Conservation (phyloP, 2,329 filamentous ascomycete species). For the Colletotrichum magnum region DNA sequence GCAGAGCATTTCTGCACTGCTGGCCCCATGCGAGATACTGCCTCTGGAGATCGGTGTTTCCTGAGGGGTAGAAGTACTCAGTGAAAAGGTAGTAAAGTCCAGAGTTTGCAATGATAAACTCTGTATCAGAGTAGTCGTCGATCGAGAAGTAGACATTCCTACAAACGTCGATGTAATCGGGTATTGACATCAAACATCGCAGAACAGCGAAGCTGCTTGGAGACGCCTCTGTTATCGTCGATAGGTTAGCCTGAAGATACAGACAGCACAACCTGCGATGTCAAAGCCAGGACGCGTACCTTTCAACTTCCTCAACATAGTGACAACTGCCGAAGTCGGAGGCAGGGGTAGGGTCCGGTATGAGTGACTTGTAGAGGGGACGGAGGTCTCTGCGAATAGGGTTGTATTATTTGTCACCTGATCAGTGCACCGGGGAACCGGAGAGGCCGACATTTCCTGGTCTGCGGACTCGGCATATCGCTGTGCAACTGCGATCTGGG, state of each 20-base stretch:
- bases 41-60: not conserved
- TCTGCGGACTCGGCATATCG: constrained; percentile 8
- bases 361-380: not conserved
- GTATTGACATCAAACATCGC: constrained; percentile 45
- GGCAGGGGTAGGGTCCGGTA: constrained; percentile 18
- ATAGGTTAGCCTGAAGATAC: not conserved
- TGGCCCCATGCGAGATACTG: constrained; percentile 5
- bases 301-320: constrained; percentile 12
- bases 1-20: constrained; percentile 11
- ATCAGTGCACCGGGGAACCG: not conserved
- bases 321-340: constrained; percentile 7
- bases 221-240: not conserved
- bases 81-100: constrained; percentile 65
- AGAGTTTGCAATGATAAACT: constrained; percentile 64
- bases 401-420: not conserved
- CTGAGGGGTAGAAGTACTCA: constrained; percentile 47
- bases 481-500: constrained; percentile 3
- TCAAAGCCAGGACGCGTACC: not conserved
- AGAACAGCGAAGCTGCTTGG: constrained; percentile 8
- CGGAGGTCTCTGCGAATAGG: too few species aligned
- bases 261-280: not conserved
- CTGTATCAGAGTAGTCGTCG: constrained; percentile 63
- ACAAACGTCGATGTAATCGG: constrained; percentile 64
- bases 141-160: constrained; percentile 64
- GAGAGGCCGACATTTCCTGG: not conserved